These are phyloP conservation scores for Cercospora zeina DNA, from an alignment of 2,329 filamentous ascomycete genomes.

Conservation along the genomic window DNA sequence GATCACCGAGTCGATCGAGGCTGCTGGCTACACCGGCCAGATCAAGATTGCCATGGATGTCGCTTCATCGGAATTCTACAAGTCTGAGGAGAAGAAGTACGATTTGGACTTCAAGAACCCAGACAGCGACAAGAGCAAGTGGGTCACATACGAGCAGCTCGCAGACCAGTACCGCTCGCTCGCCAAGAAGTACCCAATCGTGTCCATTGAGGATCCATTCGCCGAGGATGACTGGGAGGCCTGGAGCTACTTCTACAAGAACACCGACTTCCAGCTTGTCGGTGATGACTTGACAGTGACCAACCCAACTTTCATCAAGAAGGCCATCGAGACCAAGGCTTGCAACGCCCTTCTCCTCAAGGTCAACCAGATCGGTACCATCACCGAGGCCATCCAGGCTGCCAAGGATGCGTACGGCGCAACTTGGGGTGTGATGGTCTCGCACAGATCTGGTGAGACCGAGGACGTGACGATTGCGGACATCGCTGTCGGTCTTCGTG, in stretches of 20 bases:
- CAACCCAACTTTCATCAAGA: slow-evolving; percentile 99
- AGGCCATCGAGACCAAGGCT: slow-evolving; percentile 97
- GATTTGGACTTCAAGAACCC: slow-evolving; percentile 99
- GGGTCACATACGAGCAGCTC: slow-evolving; percentile 97
- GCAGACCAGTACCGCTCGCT: slow-evolving; percentile 82
- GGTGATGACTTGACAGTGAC: slow-evolving; percentile 98
- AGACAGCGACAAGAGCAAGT: slow-evolving; percentile 91
- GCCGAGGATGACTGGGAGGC: slow-evolving; percentile 99
- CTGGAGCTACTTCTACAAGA: slow-evolving; percentile 99
- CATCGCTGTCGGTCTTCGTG: slow-evolving; percentile 92
- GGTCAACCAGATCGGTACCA: slow-evolving; percentile 99
- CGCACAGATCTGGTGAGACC: slow-evolving; percentile 97
- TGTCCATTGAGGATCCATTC: slow-evolving; percentile 98
- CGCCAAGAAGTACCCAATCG: slow-evolving; percentile 93
- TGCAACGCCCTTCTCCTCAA: slow-evolving; percentile 98
- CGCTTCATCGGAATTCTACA: slow-evolving; percentile 99
- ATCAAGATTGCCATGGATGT: slow-evolving; percentile 99
- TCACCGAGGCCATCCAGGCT: slow-evolving; percentile 98
- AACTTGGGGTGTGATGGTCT: slow-evolving; percentile 99
- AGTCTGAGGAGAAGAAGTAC: slow-evolving; percentile 94
- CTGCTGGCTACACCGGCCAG: slow-evolving; percentile 92
- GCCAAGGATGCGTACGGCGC: slow-evolving; percentile 97
- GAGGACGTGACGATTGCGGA: slow-evolving; percentile 99
- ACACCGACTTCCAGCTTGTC: slow-evolving; percentile 96
- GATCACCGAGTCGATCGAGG: slow-evolving; percentile 90